Evolutionary conservation across 108 stramenopile genomes (phyloP).

Genomic region (Hondaea fermentalgiana): DNA sequence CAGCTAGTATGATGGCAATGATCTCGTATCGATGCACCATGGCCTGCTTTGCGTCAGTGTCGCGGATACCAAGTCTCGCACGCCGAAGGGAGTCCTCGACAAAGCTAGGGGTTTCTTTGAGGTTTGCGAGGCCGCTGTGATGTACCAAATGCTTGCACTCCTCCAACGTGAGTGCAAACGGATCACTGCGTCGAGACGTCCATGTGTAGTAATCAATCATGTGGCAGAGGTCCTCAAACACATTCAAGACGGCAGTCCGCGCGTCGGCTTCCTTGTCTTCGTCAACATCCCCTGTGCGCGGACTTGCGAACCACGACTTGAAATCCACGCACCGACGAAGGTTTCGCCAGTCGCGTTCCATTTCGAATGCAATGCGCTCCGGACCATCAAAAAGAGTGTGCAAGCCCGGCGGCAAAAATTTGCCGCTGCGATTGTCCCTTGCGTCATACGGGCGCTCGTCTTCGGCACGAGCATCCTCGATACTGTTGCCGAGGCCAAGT

Average conservation of each 20-base stretch:
- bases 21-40: not conserved
- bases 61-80: not conserved
- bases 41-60: not conserved
- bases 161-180: not conserved
- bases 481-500: not conserved
- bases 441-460: not conserved
- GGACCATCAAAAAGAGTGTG: not conserved
- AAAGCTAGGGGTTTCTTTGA: not conserved
- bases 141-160: constrained; percentile 12
- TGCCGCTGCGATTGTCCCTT: not conserved
- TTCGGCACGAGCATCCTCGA: not conserved
- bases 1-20: not conserved
- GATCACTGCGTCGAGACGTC: not conserved
- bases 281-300: not conserved
- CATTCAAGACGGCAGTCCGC: not conserved
- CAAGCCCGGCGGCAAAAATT: not conserved
- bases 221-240: not conserved
- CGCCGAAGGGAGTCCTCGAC: not conserved
- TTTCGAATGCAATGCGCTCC: not conserved
- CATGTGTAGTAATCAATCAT: constrained; percentile 7
- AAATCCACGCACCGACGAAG: not conserved
- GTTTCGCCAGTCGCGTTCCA: not conserved
- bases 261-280: not conserved
- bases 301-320: not conserved
- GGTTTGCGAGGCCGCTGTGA: not conserved